Evolutionary conservation across 805 yeast genomes (phyloP), one percentile per base, ranked within the genome.

Genomic region (Tetrapisispora taiwanensis): DNA sequence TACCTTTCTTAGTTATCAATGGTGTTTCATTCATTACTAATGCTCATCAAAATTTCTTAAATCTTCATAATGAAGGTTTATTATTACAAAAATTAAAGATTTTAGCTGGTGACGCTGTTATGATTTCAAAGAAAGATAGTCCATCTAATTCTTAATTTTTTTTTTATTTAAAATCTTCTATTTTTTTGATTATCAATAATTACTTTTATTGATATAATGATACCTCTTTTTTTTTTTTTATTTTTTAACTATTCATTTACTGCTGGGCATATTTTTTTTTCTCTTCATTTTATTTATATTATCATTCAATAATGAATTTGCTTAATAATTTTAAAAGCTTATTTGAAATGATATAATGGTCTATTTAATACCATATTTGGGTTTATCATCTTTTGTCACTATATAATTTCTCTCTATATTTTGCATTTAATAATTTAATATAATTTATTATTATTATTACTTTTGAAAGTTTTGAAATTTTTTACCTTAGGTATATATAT

Each of bases 1-100:
- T 44, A 9, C 63, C 63, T 2, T 59, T 51, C 43, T 44, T 59
- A 18, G 56, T 59, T 39, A 47, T 59, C 38, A 58, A 59, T 41
- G 54, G 55, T 28, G 45, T 46, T 14, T 51, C 60, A 4, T 43
- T 56, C n/a, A 46, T 56, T 15, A 50, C 53, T 18, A 39, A 42
- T 14, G 44, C 43, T 20, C 20, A 52, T 19, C 22, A 41, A n/a
- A 55, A 54, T 42, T 46, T 57, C 35, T 44, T 44, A 22, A 42
- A 42, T 10, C 39, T 41, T 15, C 56, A 57, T 42, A 26, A 37
- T n/a, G 45, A 51, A 19, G 54, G 53, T 4, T 19, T 39, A 15
- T 43, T 59, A 33, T 30, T 57, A 27, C 47, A 47, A 12, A 48
- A 47, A 39, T 46, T 59, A 9, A 52, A 49, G 42, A 30, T 46